Evolutionary conservation across 1,284 basidiomycete species (phyloP).

Genomic region (Xanthoconium separans): DNA sequence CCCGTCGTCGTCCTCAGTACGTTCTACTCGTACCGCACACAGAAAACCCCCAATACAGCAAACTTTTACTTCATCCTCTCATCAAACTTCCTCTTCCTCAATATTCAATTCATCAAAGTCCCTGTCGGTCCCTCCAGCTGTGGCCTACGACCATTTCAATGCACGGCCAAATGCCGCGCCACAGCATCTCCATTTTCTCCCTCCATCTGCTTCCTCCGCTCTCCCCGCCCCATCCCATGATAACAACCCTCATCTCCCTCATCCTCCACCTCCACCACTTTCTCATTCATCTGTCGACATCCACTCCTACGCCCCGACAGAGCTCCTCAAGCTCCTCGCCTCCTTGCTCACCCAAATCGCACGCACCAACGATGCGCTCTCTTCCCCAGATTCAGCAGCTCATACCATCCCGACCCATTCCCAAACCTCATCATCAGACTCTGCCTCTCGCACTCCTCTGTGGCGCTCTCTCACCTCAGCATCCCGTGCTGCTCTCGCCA

Average conservation of each 20-base stretch:
- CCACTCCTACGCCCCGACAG: constrained; percentile 61
- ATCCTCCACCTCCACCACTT: constrained; percentile 2
- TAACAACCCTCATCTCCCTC: constrained; percentile 11
- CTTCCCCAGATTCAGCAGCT: constrained; percentile 24
- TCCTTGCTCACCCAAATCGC: constrained; percentile 90
- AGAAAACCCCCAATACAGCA: constrained; percentile 28
- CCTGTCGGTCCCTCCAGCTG: constrained; percentile 18
- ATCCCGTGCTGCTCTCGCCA: constrained; percentile 73
- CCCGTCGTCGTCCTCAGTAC: constrained; percentile 17
- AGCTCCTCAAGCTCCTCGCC: constrained; percentile 88
- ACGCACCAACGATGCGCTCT: constrained; percentile 73
- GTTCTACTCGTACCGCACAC: constrained; percentile 16
- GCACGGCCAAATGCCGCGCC: constrained; percentile 17
- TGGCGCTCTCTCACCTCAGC: constrained; percentile 76
- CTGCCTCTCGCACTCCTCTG: constrained; percentile 38
- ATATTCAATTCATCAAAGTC: constrained; percentile 17
- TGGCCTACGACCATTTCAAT: constrained; percentile 20
- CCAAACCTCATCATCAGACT: constrained; percentile 29
- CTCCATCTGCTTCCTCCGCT: constrained; percentile 6
- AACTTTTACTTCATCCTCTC: constrained; percentile 15
- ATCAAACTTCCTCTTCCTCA: constrained; percentile 20
- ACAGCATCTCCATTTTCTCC: constrained; percentile 7
- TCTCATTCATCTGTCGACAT: constrained; percentile 48
- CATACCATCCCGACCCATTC: constrained; percentile 30
- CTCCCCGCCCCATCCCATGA: constrained; percentile 14